Evolutionary conservation across 139 green algal species (phyloP).

Genomic region (Chlorella sp.): DNA sequence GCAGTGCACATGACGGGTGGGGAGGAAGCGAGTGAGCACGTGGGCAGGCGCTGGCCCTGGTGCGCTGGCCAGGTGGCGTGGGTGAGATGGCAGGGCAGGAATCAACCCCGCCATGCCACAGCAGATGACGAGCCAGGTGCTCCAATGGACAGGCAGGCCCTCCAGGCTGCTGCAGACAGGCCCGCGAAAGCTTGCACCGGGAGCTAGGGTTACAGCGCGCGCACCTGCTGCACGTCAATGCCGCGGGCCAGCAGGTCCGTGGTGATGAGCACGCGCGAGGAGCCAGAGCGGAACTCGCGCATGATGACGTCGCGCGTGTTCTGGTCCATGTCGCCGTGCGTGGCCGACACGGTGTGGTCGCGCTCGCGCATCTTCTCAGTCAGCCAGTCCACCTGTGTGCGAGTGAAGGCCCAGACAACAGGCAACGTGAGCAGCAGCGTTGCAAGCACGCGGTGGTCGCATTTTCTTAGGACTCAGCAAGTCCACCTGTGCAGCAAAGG

Average conservation of each 20-base stretch:
- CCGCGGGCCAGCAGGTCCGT: constrained; percentile 98
- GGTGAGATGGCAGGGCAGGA: too few relatives aligned
- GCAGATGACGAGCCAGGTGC: too few relatives aligned
- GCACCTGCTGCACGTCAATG: constrained; percentile 98
- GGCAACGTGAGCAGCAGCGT: background rate
- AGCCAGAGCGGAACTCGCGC: constrained; percentile 98
- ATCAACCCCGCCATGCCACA: too few relatives aligned
- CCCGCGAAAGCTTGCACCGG: background rate
- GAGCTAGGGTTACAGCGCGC: too few relatives aligned
- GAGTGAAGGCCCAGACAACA: background rate
- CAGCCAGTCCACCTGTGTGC: constrained; percentile 92
- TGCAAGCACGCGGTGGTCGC: too few relatives aligned
- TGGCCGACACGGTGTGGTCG: constrained; percentile 98
- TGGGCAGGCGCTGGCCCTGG: background rate
- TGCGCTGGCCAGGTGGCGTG: too few relatives aligned
- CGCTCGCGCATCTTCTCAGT: constrained; percentile 98
- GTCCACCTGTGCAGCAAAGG: too few relatives aligned
- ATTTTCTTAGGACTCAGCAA: too few relatives aligned
- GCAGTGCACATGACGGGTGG: constrained; percentile 4
- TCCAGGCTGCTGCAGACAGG: background rate
- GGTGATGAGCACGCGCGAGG: constrained; percentile 98
- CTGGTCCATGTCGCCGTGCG: constrained; percentile 99
- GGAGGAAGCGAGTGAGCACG: background rate
- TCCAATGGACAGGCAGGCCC: background rate
- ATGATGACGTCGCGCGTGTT: constrained; percentile 99